Evolutionary conservation across 169 alveolate genomes (phyloP).

Genomic region (Eimeria nieschulzi): DNA sequence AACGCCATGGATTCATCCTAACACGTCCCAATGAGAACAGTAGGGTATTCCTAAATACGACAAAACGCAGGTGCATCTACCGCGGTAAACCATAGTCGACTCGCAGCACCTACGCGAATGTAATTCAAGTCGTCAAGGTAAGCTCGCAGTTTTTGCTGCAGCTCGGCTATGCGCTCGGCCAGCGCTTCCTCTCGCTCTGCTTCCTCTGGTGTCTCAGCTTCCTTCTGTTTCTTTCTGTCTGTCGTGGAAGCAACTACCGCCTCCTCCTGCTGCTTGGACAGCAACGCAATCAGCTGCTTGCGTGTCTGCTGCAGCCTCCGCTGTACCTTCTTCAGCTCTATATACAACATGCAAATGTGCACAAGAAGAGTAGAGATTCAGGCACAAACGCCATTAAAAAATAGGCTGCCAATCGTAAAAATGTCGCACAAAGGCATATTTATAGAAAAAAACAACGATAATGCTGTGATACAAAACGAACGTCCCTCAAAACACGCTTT

Average conservation of each 20-base stretch:
- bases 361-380: no score
- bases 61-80: no score
- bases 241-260: neutral
- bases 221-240: neutral
- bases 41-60: no score
- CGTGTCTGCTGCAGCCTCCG: slow-evolving; percentile 67
- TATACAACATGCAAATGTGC: neutral
- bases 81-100: neutral
- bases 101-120: slow-evolving; percentile 33
- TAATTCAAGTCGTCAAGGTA: slow-evolving; percentile 53
- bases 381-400: no score
- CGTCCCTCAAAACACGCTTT: no score
- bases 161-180: slow-evolving; percentile 41
- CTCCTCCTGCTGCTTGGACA: slow-evolving; percentile 30
- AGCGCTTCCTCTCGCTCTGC: neutral
- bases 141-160: slow-evolving; percentile 41
- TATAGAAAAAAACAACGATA: no score
- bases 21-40: neutral
- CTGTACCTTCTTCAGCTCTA: slow-evolving; percentile 59
- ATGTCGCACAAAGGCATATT: no score
- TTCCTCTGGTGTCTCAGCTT: neutral
- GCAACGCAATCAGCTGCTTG: slow-evolving; percentile 13
- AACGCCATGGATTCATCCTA: neutral
- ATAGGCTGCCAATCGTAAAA: no score
- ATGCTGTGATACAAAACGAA: no score